phyloP scores from a whole-genome alignment of 2,329 filamentous ascomycete species.

The Didymellaceae sp. region DNA sequence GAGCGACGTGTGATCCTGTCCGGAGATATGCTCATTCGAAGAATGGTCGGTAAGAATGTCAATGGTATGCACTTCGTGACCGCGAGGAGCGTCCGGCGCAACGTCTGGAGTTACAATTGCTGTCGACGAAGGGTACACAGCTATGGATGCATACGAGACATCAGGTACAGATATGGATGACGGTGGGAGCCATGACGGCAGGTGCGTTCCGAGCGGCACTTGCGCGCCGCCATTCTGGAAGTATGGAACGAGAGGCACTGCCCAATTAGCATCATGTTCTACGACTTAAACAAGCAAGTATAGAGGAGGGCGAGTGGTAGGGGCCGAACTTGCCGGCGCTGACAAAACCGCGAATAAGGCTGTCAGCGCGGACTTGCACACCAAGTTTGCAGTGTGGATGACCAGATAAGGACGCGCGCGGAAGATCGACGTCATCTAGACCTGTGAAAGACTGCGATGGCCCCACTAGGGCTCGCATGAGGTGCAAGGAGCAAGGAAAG shows the following conservation, averaged over 20 bases:
- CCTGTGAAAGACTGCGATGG: neutral
- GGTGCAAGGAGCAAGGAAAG: slow-evolving; percentile 9
- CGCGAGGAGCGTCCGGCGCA: slow-evolving; percentile 39
- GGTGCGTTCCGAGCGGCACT: slow-evolving; percentile 38
- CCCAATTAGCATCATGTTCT: slow-evolving; percentile 33
- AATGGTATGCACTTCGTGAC: slow-evolving; percentile 32
- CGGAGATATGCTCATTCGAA: slow-evolving; percentile 31
- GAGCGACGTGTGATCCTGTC: slow-evolving; percentile 24
- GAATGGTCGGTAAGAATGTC: slow-evolving; percentile 35
- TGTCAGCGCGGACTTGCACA: slow-evolving; percentile 15
- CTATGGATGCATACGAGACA: slow-evolving; percentile 35
- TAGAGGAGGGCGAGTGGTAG: slow-evolving; percentile 3
- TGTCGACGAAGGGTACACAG: slow-evolving; percentile 24
- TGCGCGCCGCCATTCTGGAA: slow-evolving; percentile 45
- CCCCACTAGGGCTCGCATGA: slow-evolving; percentile 21
- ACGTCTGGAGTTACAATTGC: slow-evolving; percentile 21
- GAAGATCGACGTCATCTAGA: slow-evolving; percentile 27
- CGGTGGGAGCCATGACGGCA: slow-evolving; percentile 34
- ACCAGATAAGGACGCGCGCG: slow-evolving; percentile 28
- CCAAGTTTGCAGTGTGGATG: slow-evolving; percentile 11
- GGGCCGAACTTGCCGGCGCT: slow-evolving; percentile 38
- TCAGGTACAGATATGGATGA: slow-evolving; percentile 28
- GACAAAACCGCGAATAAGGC: slow-evolving; percentile 29
- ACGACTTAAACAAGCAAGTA: slow-evolving; percentile 20
- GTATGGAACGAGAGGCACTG: slow-evolving; percentile 48